These are phyloP conservation scores for Amyloporia xantha DNA, from an alignment of 768 basidiomycete genomes.

Conservation along the genomic window DNA sequence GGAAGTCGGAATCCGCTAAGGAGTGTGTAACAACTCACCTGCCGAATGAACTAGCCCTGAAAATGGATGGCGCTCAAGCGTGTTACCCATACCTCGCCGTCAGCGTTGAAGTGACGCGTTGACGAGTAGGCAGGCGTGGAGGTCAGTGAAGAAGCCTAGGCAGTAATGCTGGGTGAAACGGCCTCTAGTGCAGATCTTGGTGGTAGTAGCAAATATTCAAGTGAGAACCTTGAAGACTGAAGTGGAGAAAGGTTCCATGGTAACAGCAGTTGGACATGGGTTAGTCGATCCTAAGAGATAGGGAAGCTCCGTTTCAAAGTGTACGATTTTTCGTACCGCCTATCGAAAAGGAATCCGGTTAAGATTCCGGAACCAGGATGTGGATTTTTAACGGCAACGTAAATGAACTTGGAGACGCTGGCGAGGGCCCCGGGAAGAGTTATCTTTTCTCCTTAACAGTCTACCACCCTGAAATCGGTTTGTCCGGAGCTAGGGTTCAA, in stretches of 20 bases:
- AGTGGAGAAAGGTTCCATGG: slow-evolving; percentile 86
- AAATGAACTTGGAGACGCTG: slow-evolving; percentile 56
- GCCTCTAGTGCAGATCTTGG: slow-evolving; percentile 85
- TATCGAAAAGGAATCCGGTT: slow-evolving; percentile 76
- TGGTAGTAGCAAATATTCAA: slow-evolving; percentile 87
- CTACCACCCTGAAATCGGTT: slow-evolving; percentile 69
- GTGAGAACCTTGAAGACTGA: slow-evolving; percentile 83
- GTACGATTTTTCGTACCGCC: slow-evolving; percentile 53
- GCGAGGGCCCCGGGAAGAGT: slow-evolving; percentile 72
- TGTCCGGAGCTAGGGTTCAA: slow-evolving; percentile 69
- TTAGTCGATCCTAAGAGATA: slow-evolving; percentile 81
- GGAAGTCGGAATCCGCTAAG: slow-evolving; percentile 83
- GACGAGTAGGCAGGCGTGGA: slow-evolving; percentile 76
- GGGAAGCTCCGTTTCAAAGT: slow-evolving; percentile 70
- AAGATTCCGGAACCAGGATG: slow-evolving; percentile 74
- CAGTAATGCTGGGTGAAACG: slow-evolving; percentile 67
- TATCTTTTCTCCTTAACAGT: slow-evolving; percentile 74
- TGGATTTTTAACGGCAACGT: slow-evolving; percentile 64
- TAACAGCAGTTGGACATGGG: slow-evolving; percentile 84
- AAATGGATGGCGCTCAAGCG: too few relatives aligned
- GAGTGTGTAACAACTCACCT: slow-evolving; percentile 88
- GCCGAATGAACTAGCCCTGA: too few relatives aligned
- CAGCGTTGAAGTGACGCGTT: slow-evolving; percentile 63
- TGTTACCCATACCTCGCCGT: slow-evolving; percentile 81
- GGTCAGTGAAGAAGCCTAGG: slow-evolving; percentile 76